Percentiles rank a stretch among this genome's conserved stretches.
These are phyloP conservation scores for Penicillium paradoxum DNA, from an alignment of 495 filamentous ascomycete genomes.

Conservation along the genomic window DNA sequence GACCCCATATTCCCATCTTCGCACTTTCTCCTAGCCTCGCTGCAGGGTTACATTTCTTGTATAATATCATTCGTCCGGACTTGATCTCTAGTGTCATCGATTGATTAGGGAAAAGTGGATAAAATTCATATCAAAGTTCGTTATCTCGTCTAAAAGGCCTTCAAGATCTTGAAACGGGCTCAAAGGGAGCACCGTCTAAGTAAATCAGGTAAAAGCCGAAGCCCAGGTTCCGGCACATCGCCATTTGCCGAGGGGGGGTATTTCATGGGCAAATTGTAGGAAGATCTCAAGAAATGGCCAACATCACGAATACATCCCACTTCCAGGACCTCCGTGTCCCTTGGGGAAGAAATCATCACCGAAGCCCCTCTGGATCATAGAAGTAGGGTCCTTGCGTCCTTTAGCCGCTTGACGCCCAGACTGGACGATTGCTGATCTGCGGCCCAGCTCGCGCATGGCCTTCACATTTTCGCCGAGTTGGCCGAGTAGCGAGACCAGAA, in stretches of 20 bases:
- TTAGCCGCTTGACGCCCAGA: conserved; percentile 29
- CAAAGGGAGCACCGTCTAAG: background rate
- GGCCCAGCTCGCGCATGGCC: conserved; percentile 63
- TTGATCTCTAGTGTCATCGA: background rate
- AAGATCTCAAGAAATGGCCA: background rate
- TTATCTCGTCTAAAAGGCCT: conserved; percentile 15
- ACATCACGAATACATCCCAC: conserved; percentile 8
- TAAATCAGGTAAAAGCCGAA: background rate
- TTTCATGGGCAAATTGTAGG: background rate
- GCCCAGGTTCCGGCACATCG: background rate
- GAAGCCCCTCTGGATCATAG: conserved; percentile 17
- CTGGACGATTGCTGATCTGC: conserved; percentile 64
- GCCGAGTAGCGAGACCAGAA: conserved; percentile 65
- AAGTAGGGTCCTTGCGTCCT: conserved; percentile 25
- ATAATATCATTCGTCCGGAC: conserved; percentile 7
- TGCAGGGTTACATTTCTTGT: conserved; percentile 10
- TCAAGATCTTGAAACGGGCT: background rate
- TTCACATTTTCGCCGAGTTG: conserved; percentile 61
- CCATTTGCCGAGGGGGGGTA: background rate
- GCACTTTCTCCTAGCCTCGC: background rate
- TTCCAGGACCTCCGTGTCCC: background rate
- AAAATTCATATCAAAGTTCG: conserved; percentile 9
- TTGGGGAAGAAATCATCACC: conserved; percentile 26
- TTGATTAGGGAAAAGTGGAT: background rate
- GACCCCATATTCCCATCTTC: conserved; percentile 1